Base-by-base conservation (phyloP, 441 rosid species). In the Euphorbia celastroides region DNA sequence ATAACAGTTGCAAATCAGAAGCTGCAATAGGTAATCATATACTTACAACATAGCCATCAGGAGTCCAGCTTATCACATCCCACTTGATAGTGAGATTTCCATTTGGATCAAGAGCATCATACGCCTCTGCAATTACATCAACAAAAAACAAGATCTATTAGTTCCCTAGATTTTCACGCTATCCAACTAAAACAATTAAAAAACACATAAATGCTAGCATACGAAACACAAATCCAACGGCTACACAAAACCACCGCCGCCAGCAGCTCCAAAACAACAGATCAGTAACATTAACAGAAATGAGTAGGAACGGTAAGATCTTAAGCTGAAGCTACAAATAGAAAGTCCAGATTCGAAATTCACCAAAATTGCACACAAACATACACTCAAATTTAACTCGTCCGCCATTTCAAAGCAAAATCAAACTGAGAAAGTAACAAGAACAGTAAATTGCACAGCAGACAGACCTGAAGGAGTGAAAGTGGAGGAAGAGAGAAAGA, bases 41-140 rank as follows among this genome's bases (percentile, higher is more conserved):
- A 77, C 88, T 84, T 74, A 88, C 97, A 66, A 80, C 79, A 73
- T 93, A 89, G 71, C 96, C 96, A 79, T 91, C 96, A 17, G 90
- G 61, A 68, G 87, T 80, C 93, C 95, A 93, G 79, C 68, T 78
- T 67, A 78, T 78, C 22, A 93, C 69, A 68, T 93, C 99, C 97
- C 96, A 93, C 79, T 83, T 93, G 71, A 93, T 88, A 19, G 99
- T 91, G 78, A 93, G 85, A 76, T 93, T 90, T 30, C 94, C 97
- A 72, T 52, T 80, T 64, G 98, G 98, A 74, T 93, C 97, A 66
- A 93, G 85, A 36, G 95, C 81, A 80, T 90, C 98, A 80, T 90
- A 90, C 32, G 93, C 93, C 66, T 87, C 97, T 70, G 70, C 80
- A 73, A 72, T 57, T 19, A 56, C 16, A 57, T 57, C 59, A 63